Evolutionary conservation across 2,329 filamentous ascomycete genomes (phyloP), one percentile per base, ranked within the genome.

Genomic region (Pseudogymnoascus sp.): DNA sequence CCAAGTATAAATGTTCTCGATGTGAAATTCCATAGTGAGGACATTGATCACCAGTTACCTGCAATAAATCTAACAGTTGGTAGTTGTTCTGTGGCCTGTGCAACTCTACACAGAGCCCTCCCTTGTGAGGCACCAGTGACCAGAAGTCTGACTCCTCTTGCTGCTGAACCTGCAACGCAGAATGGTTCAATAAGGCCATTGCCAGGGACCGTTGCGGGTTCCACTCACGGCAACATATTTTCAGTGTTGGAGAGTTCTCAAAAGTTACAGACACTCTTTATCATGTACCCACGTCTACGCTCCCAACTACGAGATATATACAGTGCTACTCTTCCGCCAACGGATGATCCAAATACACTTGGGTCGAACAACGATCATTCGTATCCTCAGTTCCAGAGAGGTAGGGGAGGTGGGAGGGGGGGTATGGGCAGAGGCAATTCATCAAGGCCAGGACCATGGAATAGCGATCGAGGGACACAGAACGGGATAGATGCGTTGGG

Each of bases 1-100:
- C 77, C 30, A 87, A 84, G 71, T 88, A 88, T 73, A 87, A 85
- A 68, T 88, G 85, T 65, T 77, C 82, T n/a, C 78, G 78, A 28
- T 88, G 85, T 70, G 73, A 77, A 58, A 68, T 82, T 22, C 80
- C 80, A 64, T 87, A 85, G 85, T 87, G 75, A 70, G 83, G 74
- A 16, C 52, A 11, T 58, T 14, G 28, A 38, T 61, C 14, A 59
- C 23, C 14, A 22, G 14, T 55, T 60, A 61, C 28, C 25, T 23
- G 9, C 42, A 39, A 25, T 39, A n/a, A 58, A 62, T 61, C 23
- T 66, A 59, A 63, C 58, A 42, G 23, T 38, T 45, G 42, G 35
- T 66, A 85, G 83, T 69, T 87, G 84, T 69, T 87, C 84, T 0
- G 77, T 87, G 41, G 70, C 77, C 19, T 87, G 84, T 72, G 84